Evolutionary conservation across 2,329 filamentous ascomycete genomes (phyloP), one percentile per base, ranked within the genome.

Genomic region (Acephala macrosclerotiorum): DNA sequence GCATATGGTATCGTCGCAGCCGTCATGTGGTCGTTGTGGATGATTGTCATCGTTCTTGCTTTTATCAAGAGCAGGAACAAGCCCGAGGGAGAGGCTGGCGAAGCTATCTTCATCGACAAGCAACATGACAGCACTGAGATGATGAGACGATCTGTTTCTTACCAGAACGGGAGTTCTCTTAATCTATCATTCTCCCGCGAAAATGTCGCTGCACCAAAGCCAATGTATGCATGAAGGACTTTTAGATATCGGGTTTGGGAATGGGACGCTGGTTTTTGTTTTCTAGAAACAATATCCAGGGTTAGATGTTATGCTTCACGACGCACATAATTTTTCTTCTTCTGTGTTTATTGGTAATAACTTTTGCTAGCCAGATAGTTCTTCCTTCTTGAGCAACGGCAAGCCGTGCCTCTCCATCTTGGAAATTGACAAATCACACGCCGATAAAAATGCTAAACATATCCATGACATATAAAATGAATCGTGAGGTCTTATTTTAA

Each of bases 1-100:
- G 84, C 82, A 0, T 91, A 90, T 74, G 77, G 82, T 0, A 82
- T 89, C 4, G 77, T 89, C n/a, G 80, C 86, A 0, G 84, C 76
- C 14, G 70, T 88, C n/a, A 74, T 86, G 38, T 82, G 80, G 66
- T 49, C 80, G 4, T 60, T 78, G 6, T 90, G 88, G 73, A 65
- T 81, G 36, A 75, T 67, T 6, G 76, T 78, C 64, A 66, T 73
- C 22, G 40, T 71, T 14, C 9, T 74, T 14, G 64, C 65, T 25
- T 63, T 68, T 26, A 18, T 66, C 16, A 68, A 47, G 36, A 69
- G 63, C 16, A 61, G 59, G 33, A 55, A 38, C 12, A 65, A 62
- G 33, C 14, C 29, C 2, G 47, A 61, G 25, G 58, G 56, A 9
- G 64, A 68, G 38, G 60, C 26, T 58, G 65, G 64, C n/a, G 62